These are phyloP conservation scores for Sporothrix inflata DNA, from an alignment of 2,329 filamentous ascomycete species.

Conservation along the genomic window DNA sequence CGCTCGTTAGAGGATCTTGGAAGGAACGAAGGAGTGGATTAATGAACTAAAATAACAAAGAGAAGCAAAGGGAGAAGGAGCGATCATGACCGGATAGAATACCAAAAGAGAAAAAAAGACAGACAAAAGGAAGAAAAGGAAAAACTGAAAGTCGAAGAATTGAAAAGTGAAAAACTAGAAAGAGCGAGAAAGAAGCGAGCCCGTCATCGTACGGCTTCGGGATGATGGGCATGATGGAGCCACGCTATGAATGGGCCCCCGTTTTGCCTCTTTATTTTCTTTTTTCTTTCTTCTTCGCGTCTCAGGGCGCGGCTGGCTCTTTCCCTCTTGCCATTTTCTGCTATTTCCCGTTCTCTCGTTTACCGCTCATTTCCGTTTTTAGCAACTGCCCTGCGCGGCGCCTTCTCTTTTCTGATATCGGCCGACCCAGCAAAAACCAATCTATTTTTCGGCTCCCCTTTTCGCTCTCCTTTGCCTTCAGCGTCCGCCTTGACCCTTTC, in stretches of 20 bases:
- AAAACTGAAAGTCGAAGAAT: neutral
- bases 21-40: conserved; percentile 1
- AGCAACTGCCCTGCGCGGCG: conserved; percentile 24
- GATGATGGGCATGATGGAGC: neutral
- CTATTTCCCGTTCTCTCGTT: conserved; percentile 12
- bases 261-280: conserved; percentile 8
- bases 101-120: neutral
- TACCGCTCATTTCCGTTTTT: conserved; percentile 24
- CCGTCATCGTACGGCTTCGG: neutral
- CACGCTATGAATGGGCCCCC: neutral
- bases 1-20: conserved; percentile 4
- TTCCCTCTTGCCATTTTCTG: conserved; percentile 8
- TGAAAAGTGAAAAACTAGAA: neutral
- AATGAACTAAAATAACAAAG: neutral
- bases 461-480: neutral
- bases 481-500: neutral
- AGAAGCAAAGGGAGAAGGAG: conserved; percentile 1
- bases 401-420: conserved; percentile 25
- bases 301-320: conserved; percentile 8
- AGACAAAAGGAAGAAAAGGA: neutral
- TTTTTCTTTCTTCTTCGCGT: neutral
- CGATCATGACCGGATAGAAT: neutral
- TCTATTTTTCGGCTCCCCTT: neutral
- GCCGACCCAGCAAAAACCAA: neutral
- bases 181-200: conserved; percentile 11